Conservation (phyloP, 768 basidiomycete species). For the Naematelia aurantialba region DNA sequence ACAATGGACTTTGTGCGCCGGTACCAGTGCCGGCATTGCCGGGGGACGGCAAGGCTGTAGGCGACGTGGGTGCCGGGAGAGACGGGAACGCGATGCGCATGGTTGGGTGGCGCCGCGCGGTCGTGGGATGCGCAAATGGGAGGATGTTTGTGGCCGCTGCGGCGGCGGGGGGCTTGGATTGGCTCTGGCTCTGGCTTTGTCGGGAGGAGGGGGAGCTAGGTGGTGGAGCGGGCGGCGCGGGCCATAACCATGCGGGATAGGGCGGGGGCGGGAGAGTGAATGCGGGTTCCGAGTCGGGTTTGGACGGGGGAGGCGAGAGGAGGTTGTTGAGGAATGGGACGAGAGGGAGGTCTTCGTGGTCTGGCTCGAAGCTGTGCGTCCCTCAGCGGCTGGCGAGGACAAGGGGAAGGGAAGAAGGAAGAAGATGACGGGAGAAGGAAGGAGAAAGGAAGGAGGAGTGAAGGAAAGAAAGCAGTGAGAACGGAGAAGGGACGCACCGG, state of each 20-base stretch:
- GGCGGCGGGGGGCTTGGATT: not conserved
- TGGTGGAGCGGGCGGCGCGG: slow-evolving; percentile 1
- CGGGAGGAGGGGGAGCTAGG: not conserved
- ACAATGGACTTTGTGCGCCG: not conserved
- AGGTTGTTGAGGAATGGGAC: slow-evolving; percentile 34
- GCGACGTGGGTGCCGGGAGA: slow-evolving; percentile 6
- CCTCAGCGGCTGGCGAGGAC: not conserved
- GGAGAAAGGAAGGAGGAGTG: slow-evolving; percentile 1
- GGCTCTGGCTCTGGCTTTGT: not conserved
- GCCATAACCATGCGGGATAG: slow-evolving; percentile 42
- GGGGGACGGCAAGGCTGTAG: not conserved
- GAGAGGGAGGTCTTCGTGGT: slow-evolving; percentile 37
- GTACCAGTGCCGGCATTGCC: slow-evolving; percentile 4
- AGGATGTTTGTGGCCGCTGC: not conserved
- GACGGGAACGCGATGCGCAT: slow-evolving; percentile 36
- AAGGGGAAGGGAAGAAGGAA: not conserved
- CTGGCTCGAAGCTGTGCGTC: slow-evolving; percentile 35
- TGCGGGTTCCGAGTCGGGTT: slow-evolving; percentile 9
- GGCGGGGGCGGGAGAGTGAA: slow-evolving; percentile 29
- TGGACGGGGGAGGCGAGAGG: slow-evolving; percentile 13
- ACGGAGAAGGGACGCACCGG: slow-evolving; percentile 19
- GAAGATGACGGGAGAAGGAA: not conserved
- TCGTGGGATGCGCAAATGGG: slow-evolving; percentile 38
- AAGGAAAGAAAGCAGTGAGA: not conserved
- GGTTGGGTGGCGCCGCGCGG: slow-evolving; percentile 33